Conservation (phyloP, 768 basidiomycete genomes). For the Asterophora lycoperdoides region DNA sequence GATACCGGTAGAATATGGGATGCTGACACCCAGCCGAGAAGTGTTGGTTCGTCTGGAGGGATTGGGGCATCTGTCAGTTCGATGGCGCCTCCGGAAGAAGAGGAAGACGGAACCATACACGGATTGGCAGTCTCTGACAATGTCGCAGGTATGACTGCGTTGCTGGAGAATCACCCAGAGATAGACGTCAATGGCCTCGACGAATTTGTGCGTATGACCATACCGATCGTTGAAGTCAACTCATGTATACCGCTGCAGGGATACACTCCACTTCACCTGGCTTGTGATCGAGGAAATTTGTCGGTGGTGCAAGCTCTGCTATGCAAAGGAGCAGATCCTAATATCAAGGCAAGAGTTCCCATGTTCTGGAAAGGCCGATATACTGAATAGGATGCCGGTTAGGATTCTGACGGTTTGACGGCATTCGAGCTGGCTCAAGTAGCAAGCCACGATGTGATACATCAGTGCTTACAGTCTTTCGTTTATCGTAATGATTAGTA, state of each 20-base stretch:
- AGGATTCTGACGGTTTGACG: conserved; percentile 69
- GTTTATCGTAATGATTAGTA: not conserved
- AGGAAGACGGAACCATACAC: conserved; percentile 45
- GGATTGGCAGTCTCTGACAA: conserved; percentile 60
- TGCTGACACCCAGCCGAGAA: conserved; percentile 33
- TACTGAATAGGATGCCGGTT: conserved; percentile 6
- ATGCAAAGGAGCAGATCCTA: conserved; percentile 56
- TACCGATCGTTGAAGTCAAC: not conserved
- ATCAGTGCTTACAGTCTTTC: conserved; percentile 23
- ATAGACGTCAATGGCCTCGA: conserved; percentile 58
- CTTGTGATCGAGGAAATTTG: conserved; percentile 74
- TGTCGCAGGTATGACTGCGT: conserved; percentile 35
- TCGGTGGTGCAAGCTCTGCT: conserved; percentile 57
- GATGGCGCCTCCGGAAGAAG: conserved; percentile 37
- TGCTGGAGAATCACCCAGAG: conserved; percentile 39
- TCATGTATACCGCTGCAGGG: conserved; percentile 45
- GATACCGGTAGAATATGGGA: conserved; percentile 40
- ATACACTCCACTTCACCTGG: conserved; percentile 83
- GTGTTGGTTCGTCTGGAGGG: conserved; percentile 35
- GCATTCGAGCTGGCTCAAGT: conserved; percentile 56
- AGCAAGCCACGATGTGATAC: conserved; percentile 54
- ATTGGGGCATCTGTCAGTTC: conserved; percentile 65
- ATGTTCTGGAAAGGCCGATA: not conserved
- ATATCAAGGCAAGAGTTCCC: conserved; percentile 45
- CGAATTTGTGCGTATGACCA: conserved; percentile 57